These are phyloP conservation scores for Clavulina sp. DNA, from an alignment of 768 basidiomycete species.

Conservation along the genomic window DNA sequence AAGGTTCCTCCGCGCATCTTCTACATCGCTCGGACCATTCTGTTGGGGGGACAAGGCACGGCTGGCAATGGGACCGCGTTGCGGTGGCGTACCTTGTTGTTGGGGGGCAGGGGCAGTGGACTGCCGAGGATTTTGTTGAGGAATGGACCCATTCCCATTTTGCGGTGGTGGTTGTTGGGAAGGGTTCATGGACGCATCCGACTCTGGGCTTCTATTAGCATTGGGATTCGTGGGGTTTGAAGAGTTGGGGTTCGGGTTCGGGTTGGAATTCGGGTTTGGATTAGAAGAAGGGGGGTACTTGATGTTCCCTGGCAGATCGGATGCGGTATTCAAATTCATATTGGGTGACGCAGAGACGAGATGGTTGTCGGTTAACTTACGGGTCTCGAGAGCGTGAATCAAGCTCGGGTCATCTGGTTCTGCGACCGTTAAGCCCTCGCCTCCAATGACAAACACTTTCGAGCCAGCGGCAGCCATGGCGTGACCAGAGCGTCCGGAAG, in stretches of 20 bases:
- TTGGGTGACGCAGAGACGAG: background rate
- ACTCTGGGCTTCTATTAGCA: conserved; percentile 6
- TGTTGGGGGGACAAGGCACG: conserved; percentile 13
- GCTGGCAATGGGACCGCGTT: background rate
- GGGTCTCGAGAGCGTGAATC: conserved; percentile 89
- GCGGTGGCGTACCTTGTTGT: conserved; percentile 6
- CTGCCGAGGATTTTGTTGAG: background rate
- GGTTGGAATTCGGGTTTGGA: background rate
- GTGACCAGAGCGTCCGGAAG: conserved; percentile 83
- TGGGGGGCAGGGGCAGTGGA: conserved; percentile 5
- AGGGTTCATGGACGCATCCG: no score
- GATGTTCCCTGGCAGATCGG: conserved; percentile 55
- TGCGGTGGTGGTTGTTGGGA: no score
- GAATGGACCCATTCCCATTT: no score
- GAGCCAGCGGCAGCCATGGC: conserved; percentile 92
- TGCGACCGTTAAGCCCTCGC: conserved; percentile 65
- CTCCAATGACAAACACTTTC: conserved; percentile 84
- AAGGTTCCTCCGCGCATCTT: conserved; percentile 6
- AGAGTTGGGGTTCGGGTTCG: background rate
- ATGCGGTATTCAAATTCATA: background rate
- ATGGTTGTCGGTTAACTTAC: conserved; percentile 30
- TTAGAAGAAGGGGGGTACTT: conserved; percentile 43
- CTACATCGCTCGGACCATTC: conserved; percentile 3
- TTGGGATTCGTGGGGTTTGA: no score
- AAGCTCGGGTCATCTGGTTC: conserved; percentile 62